Conservation (phyloP, 192 early-diverging fungal genomes). For the Diversispora epigaea region DNA sequence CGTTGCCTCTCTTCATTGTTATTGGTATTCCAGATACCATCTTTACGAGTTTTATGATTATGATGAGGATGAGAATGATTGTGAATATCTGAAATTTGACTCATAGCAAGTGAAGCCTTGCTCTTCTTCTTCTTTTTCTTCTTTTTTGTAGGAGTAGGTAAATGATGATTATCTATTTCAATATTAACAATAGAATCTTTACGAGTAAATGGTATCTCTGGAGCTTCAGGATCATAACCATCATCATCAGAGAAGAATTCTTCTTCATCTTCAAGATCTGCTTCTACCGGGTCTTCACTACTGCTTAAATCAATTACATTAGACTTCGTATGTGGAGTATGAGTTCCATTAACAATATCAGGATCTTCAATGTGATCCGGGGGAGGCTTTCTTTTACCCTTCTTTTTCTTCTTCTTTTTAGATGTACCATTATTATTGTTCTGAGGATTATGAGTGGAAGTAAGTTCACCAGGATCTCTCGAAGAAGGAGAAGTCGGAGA, state of each 20-base stretch:
- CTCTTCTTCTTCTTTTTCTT: conserved; percentile 58
- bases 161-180: conserved; percentile 20
- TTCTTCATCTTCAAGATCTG: conserved; percentile 38
- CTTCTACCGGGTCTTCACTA: background rate
- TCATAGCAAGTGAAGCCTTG: conserved; percentile 37
- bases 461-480: background rate
- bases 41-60: conserved; percentile 46
- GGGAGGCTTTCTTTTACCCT: conserved; percentile 25
- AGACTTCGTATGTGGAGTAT: conserved; percentile 20
- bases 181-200: conserved; percentile 22
- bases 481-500: conserved; percentile 25
- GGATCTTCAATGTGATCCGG: conserved; percentile 7
- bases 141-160: conserved; percentile 35
- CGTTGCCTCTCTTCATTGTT: conserved; percentile 74
- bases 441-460: background rate
- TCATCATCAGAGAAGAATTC: conserved; percentile 53
- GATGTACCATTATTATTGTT: background rate
- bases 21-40: conserved; percentile 67
- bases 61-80: conserved; percentile 34
- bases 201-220: conserved; percentile 36
- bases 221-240: conserved; percentile 46
- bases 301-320: background rate
- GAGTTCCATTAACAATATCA: conserved; percentile 1
- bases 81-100: conserved; percentile 14
- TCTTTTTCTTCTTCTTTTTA: conserved; percentile 33